A percentile compares a stretch with the other conserved stretches of the same genome.
Conservation (phyloP, 192 early-diverging fungal genomes). For the Coemansia sp. region DNA sequence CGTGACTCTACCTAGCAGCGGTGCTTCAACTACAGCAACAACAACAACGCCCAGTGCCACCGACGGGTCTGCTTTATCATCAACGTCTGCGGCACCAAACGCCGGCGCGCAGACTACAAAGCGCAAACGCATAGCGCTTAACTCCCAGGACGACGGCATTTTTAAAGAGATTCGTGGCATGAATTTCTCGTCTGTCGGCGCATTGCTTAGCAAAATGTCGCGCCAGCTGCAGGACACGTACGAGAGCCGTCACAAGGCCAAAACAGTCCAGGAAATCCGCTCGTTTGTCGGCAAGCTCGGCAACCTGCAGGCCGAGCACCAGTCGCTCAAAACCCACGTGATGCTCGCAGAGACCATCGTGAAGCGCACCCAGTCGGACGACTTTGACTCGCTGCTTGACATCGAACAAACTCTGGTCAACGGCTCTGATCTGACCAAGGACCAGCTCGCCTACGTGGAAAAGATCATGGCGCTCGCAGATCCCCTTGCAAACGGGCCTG, state of each 20-base stretch:
- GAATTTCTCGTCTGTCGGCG: conserved; percentile 90
- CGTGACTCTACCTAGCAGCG: conserved; percentile 16
- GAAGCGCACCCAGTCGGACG: conserved; percentile 71
- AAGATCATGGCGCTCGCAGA: conserved; percentile 87
- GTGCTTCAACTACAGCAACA: neutral
- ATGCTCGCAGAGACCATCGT: conserved; percentile 78
- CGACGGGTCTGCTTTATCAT: conserved; percentile 18
- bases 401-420: conserved; percentile 73
- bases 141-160: conserved; percentile 70
- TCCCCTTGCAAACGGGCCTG: conserved; percentile 65
- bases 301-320: conserved; percentile 81
- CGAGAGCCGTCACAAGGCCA: conserved; percentile 86
- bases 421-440: conserved; percentile 20
- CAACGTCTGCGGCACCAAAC: conserved; percentile 3
- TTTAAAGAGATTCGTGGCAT: conserved; percentile 81
- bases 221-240: conserved; percentile 83
- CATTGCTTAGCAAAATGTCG: conserved; percentile 78
- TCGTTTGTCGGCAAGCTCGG: conserved; percentile 88
- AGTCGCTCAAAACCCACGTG: conserved; percentile 62
- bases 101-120: conserved; percentile 35
- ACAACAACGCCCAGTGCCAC: neutral
- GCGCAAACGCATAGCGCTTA: conserved; percentile 77
- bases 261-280: conserved; percentile 88
- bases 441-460: conserved; percentile 59
- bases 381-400: conserved; percentile 83